Evolutionary conservation across 176 grass and related monocot genomes (phyloP).

Genomic region (Paspalum vaginatum): DNA sequence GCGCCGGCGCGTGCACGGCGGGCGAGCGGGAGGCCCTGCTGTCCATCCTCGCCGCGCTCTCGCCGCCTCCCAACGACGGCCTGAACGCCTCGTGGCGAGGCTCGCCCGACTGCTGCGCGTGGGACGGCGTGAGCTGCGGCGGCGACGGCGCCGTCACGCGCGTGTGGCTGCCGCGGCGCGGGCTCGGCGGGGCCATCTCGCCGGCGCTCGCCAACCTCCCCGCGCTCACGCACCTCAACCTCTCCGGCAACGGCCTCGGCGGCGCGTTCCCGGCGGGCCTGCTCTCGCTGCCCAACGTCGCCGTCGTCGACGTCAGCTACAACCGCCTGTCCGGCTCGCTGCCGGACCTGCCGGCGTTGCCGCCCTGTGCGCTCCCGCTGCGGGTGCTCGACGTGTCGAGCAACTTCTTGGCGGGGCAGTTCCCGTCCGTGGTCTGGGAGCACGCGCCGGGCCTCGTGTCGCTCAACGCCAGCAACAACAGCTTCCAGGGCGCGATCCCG

Average conservation of each 20-base stretch:
- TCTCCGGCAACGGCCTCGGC: constrained; percentile 51
- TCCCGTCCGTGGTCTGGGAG: constrained; percentile 44
- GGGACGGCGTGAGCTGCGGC: constrained; percentile 54
- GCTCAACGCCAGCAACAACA: constrained; percentile 56
- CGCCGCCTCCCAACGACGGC: not conserved
- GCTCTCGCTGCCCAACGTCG: constrained; percentile 21
- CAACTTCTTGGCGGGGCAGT: constrained; percentile 41
- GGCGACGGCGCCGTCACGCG: constrained; percentile 20
- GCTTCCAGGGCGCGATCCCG: constrained; percentile 43
- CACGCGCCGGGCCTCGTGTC: constrained; percentile 34
- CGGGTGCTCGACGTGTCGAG: constrained; percentile 52
- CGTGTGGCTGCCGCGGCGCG: constrained; percentile 37
- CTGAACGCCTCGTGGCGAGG: constrained; percentile 39
- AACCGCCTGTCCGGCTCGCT: constrained; percentile 46
- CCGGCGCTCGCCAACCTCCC: constrained; percentile 42
- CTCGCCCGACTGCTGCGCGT: constrained; percentile 52
- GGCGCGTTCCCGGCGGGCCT: constrained; percentile 36
- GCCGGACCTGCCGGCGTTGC: not conserved
- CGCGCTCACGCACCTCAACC: constrained; percentile 48
- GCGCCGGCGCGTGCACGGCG: constrained; percentile 35
- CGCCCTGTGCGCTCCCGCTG: not conserved
- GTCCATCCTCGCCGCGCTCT: constrained; percentile 43
- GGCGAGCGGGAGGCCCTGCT: constrained; percentile 47
- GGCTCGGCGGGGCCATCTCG: constrained; percentile 52
- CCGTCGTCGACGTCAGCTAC: constrained; percentile 53